Base-by-base conservation (phyloP, 208 protist genomes). In the Acanthamoeba healyi region DNA sequence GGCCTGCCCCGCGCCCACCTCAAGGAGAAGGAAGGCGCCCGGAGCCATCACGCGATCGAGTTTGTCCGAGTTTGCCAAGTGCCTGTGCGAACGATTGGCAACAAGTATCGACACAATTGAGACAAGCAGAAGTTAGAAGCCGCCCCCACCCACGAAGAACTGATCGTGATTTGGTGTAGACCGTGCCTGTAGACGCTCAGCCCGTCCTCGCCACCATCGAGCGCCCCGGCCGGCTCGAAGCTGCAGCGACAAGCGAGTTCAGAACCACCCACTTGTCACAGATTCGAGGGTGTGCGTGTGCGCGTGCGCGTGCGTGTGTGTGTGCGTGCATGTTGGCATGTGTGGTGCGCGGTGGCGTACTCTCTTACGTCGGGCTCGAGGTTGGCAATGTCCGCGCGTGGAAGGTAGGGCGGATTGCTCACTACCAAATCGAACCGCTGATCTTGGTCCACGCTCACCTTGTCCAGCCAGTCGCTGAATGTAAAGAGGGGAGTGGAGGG, bases 361-460 rank as follows among this genome's bases (percentile, higher is more conserved):
- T 86, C 32, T 12, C n/a, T n/a, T 7, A 86, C 77, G n/a, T 58
- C 44, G 19, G 24, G 44, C 17, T 86, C 77, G 24, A 91, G 58
- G 84, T 2, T 12, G 56, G 29, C 36, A 14, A 91, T 67, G 34
- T 91, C 54, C 9, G n/a, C 22, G 34, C 19, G 58, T 24, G 84
- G 84, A 32, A 91, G 67, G 56, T 91, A 91, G 54, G 84, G 84
- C 36, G 84, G 84, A 32, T 91, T 91, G 54, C 84, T 91, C 4
- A 26, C 54, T 17, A 91, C 58, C 26, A 91, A 24, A 26, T 91
- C 84, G 32, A 91, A 91, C 3, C 12, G 54, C 42, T 36, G 32
- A 15, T n/a, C n/a, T 22, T 0, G 19, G 12, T 91, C 84, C 7
- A 34, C 49, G 24, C 3, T n/a, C 24, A 44, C 46, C n/a, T 36